Evolutionary conservation across 192 early-diverging fungal genomes (phyloP), one percentile per base, ranked within the genome.

Genomic region (Chytriomyces hyalinus): DNA sequence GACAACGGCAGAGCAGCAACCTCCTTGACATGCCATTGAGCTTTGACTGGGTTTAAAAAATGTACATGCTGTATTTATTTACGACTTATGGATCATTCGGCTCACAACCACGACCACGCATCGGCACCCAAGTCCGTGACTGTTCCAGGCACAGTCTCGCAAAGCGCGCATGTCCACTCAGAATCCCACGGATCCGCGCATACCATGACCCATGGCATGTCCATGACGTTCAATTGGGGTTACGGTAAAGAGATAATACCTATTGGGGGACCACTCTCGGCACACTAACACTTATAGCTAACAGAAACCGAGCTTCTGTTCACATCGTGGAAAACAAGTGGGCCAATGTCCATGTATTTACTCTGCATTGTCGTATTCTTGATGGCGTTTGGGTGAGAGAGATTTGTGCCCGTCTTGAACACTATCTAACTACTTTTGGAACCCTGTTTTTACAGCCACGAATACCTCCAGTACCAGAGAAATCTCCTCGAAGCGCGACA

Each of bases 291-390:
- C 10, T 60, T 73, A 2, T 24, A 45, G 6, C 24, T 6, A 26
- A 26, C 36, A 73, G 71, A 73, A 36, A 73, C 71, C 22, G 28
- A 36, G 44, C 9, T 73, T 48, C 71, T 73, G 43, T 63, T 73
- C 59, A 15, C 53, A 3, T 26, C 51, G 28, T 73, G 7, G 43
- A 63, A 61, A 46, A 73, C 71, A 26, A 63, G 59, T 11, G 61
- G 60, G 8, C 60, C 71, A 48, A 22, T 22, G 13, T 61, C 57
- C 20, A 73, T 73, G 71, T 49, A 49, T 43, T 44, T 73, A 36
- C 60, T 73, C 7, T 73, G 71, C 45, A 26, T 62, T 43, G 26
- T 62, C 71, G 45, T 73, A 8, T 73, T 73, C 48, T 26, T 60
- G 1, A 11, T 73, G 26, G 8, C 71, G 20, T 62, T 73, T 44